phyloP scores from a whole-genome alignment of 148 eudicot species.

The Mesembryanthemum crystallinum region DNA sequence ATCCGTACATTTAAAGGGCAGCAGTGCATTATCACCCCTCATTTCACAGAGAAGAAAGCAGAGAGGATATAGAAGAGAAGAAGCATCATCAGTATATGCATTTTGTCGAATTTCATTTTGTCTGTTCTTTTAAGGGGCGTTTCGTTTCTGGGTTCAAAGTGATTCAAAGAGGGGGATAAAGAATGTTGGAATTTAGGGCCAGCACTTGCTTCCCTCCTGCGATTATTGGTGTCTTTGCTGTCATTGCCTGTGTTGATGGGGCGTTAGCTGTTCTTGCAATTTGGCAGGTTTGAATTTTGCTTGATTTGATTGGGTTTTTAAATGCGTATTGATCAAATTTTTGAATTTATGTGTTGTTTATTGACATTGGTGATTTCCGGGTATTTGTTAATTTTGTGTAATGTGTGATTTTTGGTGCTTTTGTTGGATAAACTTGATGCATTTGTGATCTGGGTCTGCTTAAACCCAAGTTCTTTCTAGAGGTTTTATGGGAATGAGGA shows the following conservation, averaged over 20 bases:
- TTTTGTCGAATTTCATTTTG: slow-evolving; percentile 7
- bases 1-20: slow-evolving; percentile 3
- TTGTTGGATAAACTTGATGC: slow-evolving; percentile 8
- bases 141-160: slow-evolving; percentile 5
- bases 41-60: background rate
- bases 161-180: background rate
- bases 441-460: slow-evolving; percentile 21
- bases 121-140: slow-evolving; percentile 4
- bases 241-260: slow-evolving; percentile 54
- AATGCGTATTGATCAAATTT: background rate
- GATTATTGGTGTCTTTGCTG: slow-evolving; percentile 44
- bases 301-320: background rate
- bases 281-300: slow-evolving; percentile 49
- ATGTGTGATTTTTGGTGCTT: slow-evolving; percentile 8
- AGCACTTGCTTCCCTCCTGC: slow-evolving; percentile 48
- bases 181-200: slow-evolving; percentile 49
- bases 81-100: background rate
- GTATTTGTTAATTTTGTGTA: background rate
- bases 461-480: background rate
- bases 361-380: slow-evolving; percentile 6
- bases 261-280: slow-evolving; percentile 62
- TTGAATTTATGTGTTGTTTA: background rate
- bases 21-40: slow-evolving; percentile 9
- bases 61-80: background rate
- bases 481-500: background rate